A percentile compares a stretch with the other conserved stretches of the same genome.
These are phyloP conservation scores for Alternaria sp. DNA, from an alignment of 2,329 filamentous ascomycete species.

Conservation along the genomic window DNA sequence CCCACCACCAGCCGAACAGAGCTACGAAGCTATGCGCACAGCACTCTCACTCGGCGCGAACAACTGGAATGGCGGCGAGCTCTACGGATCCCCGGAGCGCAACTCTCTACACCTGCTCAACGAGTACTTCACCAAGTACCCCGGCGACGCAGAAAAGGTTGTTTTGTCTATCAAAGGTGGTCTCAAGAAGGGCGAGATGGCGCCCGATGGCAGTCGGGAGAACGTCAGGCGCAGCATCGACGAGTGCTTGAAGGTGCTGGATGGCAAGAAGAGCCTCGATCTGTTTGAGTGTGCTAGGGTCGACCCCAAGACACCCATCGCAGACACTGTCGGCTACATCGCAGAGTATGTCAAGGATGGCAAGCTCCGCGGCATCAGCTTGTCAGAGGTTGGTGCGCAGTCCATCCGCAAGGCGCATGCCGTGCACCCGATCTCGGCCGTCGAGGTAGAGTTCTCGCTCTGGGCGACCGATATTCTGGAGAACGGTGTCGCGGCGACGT, in stretches of 20 bases:
- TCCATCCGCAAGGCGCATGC: slow-evolving; percentile 57
- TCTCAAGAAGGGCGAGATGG: slow-evolving; percentile 39
- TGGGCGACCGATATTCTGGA: slow-evolving; percentile 63
- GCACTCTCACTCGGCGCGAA: slow-evolving; percentile 52
- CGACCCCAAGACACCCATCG: slow-evolving; percentile 53
- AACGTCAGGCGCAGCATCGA: slow-evolving; percentile 54
- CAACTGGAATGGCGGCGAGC: slow-evolving; percentile 59
- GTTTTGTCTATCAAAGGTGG: slow-evolving; percentile 60
- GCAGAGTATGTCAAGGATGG: slow-evolving; percentile 48
- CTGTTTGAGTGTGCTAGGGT: slow-evolving; percentile 57
- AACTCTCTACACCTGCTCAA: slow-evolving; percentile 58
- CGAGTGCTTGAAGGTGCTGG: slow-evolving; percentile 53
- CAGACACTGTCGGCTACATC: slow-evolving; percentile 53
- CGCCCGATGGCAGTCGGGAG: slow-evolving; percentile 50
- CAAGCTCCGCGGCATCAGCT: slow-evolving; percentile 55
- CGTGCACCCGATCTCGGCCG: slow-evolving; percentile 62
- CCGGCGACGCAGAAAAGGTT: slow-evolving; percentile 58
- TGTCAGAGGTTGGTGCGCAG: slow-evolving; percentile 55
- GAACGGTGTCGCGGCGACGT: slow-evolving; percentile 64
- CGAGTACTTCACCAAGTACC: slow-evolving; percentile 60
- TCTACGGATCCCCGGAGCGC: slow-evolving; percentile 55
- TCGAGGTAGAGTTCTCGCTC: slow-evolving; percentile 67
- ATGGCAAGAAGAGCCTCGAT: slow-evolving; percentile 57
- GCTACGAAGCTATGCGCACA: slow-evolving; percentile 55
- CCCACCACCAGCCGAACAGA: slow-evolving; percentile 45